Evolutionary conservation across 768 basidiomycete genomes (phyloP).

Genomic region (Suillus sp.): DNA sequence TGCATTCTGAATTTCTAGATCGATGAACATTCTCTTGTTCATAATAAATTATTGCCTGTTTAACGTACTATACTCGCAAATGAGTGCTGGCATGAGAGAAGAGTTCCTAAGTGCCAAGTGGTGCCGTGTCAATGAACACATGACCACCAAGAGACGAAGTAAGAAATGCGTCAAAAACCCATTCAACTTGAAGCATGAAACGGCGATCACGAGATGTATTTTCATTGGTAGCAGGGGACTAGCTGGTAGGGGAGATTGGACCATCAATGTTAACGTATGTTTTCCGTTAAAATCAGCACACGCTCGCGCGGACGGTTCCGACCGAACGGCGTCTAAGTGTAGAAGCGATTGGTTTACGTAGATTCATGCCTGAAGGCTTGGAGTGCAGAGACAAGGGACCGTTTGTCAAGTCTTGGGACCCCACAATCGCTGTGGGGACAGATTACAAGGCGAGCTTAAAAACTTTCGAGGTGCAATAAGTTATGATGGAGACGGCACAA

Average conservation of each 20-base stretch:
- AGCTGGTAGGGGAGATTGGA: not conserved
- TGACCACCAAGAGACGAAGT: too few relatives aligned
- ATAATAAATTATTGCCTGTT: not conserved
- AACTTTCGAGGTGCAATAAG: slow-evolving; percentile 9
- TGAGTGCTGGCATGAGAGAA: too few relatives aligned
- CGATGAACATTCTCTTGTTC: not conserved
- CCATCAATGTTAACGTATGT: slow-evolving; percentile 7
- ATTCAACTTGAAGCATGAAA: not conserved
- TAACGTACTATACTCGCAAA: not conserved
- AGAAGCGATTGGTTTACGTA: not conserved
- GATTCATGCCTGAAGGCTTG: not conserved
- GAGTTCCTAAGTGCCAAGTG: not conserved
- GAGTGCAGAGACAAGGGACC: too few relatives aligned
- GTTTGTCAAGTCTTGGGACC: not conserved
- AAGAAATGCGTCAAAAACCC: too few relatives aligned
- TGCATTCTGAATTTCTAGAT: not conserved
- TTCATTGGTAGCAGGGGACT: not conserved
- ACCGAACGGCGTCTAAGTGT: not conserved
- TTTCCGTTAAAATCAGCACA: not conserved
- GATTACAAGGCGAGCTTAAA: not conserved
- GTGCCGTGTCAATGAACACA: not conserved
- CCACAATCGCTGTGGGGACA: slow-evolving; percentile 3
- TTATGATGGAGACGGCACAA: not conserved
- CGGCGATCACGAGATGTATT: slow-evolving; percentile 1
- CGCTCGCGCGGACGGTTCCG: not conserved